These are phyloP conservation scores for Casuarina cunninghamiana DNA, from an alignment of 306 rosid genomes.

Conservation along the genomic window DNA sequence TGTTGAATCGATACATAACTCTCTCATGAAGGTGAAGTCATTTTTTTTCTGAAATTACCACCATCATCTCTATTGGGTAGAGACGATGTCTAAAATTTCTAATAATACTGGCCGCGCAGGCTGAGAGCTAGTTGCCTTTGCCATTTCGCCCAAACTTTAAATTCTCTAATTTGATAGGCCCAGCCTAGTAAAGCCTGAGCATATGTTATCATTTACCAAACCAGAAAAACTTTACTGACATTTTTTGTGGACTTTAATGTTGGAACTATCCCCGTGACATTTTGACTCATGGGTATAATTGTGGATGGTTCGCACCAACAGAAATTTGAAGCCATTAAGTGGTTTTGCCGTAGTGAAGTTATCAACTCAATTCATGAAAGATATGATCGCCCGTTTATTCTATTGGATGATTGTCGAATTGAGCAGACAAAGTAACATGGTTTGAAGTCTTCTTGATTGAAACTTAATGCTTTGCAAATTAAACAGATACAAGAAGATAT, in stretches of 20 bases:
- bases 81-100: background rate
- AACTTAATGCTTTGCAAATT: constrained; percentile 13
- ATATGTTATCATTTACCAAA: background rate
- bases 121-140: background rate
- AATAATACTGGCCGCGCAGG: constrained; percentile 4
- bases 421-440: background rate
- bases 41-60: constrained; percentile 23
- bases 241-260: background rate
- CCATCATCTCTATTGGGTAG: constrained; percentile 15
- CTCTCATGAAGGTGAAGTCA: constrained; percentile 69
- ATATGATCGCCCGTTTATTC: background rate
- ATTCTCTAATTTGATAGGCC: background rate
- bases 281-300: background rate
- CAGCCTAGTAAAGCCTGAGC: background rate
- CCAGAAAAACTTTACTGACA: background rate
- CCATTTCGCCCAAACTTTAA: background rate
- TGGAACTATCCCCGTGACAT: background rate
- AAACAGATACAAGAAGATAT: constrained; percentile 90
- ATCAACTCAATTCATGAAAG: background rate
- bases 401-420: background rate
- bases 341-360: background rate
- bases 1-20: constrained; percentile 84
- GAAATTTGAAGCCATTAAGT: background rate
- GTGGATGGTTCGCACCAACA: background rate
- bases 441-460: constrained; percentile 22